These are phyloP conservation scores for Amniculicola lignicola DNA, from an alignment of 495 filamentous ascomycete genomes.

Conservation along the genomic window DNA sequence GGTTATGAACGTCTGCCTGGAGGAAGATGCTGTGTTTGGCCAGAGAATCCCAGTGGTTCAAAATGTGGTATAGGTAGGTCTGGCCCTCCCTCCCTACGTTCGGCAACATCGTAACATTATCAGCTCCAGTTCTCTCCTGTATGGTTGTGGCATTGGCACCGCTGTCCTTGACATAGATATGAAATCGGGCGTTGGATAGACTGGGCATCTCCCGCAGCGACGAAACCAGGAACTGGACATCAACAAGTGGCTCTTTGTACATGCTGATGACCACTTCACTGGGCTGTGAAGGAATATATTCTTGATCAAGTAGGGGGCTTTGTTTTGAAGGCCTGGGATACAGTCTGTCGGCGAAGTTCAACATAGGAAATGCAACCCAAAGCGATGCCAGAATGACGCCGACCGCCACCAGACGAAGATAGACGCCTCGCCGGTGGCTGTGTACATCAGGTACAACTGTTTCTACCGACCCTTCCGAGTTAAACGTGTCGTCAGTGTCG, in stretches of 20 bases:
- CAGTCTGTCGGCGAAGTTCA: constrained; percentile 7
- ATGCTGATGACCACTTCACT: constrained; percentile 46
- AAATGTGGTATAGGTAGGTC: constrained; percentile 49
- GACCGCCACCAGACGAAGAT: background rate
- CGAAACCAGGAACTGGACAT: constrained; percentile 30
- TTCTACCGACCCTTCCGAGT: background rate
- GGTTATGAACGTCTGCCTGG: constrained; percentile 46
- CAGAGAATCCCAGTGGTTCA: constrained; percentile 45
- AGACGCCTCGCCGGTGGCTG: background rate
- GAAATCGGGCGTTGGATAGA: constrained; percentile 19
- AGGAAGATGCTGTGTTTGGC: constrained; percentile 49
- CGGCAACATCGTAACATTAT: constrained; percentile 36
- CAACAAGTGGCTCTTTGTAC: constrained; percentile 37
- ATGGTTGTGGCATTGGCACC: constrained; percentile 30
- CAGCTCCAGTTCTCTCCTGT: constrained; percentile 34
- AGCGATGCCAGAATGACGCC: background rate
- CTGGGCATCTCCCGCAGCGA: constrained; percentile 28
- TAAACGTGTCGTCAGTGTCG: constrained; percentile 1
- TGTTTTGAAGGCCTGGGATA: background rate
- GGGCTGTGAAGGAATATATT: background rate
- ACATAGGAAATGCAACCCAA: constrained; percentile 9
- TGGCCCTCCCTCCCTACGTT: constrained; percentile 48
- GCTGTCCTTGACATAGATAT: constrained; percentile 44
- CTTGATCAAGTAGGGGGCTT: constrained; percentile 1
- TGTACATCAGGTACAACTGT: background rate